Conservation (phyloP, 139 green algal species). For the Edaphochlamys debaryana region DNA sequence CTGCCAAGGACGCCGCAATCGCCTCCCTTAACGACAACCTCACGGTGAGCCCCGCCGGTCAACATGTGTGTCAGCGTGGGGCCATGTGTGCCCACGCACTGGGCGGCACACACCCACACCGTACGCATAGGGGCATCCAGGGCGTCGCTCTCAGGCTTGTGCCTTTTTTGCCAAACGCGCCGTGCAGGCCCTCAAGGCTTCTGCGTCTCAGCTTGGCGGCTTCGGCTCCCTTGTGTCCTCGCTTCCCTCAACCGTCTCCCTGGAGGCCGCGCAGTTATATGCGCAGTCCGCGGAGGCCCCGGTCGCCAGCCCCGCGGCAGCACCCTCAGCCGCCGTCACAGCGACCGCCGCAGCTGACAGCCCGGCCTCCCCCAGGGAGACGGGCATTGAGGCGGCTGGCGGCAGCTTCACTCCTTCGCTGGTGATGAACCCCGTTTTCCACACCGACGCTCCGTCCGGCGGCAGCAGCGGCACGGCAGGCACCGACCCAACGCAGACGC, state of each 20-base stretch:
- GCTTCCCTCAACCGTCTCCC: too few relatives aligned
- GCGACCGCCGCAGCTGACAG: not conserved
- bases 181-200: not conserved
- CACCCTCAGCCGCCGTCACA: too few relatives aligned
- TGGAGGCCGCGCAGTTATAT: too few relatives aligned
- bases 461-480: slow-evolving; percentile 1
- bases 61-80: too few relatives aligned
- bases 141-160: too few relatives aligned
- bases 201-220: not conserved
- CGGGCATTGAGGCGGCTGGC: not conserved
- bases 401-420: slow-evolving; percentile 6
- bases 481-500: not conserved
- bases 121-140: too few relatives aligned
- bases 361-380: not conserved
- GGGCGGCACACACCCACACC: too few relatives aligned
- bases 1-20: slow-evolving; percentile 8
- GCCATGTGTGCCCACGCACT: too few relatives aligned
- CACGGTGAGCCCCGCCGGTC: too few relatives aligned
- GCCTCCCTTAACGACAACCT: slow-evolving; percentile 1
- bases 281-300: too few relatives aligned
- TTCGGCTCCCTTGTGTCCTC: not conserved
- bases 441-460: not conserved
- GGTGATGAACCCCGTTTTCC: slow-evolving; percentile 22
- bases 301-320: too few relatives aligned
- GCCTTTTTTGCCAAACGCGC: too few relatives aligned